Conservation (phyloP, 495 filamentous ascomycete species). For the Umbilicaria muhlenbergii region DNA sequence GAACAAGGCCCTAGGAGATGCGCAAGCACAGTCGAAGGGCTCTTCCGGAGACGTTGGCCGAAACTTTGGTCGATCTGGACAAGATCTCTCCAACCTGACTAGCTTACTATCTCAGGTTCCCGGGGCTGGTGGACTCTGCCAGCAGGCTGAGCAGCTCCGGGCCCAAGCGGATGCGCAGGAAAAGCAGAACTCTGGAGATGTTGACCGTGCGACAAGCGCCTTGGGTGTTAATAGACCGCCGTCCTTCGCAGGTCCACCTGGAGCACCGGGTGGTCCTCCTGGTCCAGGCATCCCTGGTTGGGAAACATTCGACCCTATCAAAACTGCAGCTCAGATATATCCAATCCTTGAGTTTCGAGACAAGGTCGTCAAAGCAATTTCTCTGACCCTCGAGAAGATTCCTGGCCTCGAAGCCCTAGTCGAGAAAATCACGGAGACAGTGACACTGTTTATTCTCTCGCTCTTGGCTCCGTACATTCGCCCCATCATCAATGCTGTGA, state of each 20-base stretch:
- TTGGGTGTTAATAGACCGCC: no score
- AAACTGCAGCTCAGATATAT: slow-evolving; percentile 73
- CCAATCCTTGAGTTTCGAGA: slow-evolving; percentile 90
- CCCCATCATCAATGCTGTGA: slow-evolving; percentile 79
- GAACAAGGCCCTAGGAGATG: slow-evolving; percentile 53
- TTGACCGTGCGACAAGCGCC: no score
- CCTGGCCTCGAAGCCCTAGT: slow-evolving; percentile 75
- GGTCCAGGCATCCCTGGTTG: slow-evolving; percentile 49
- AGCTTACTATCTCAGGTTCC: slow-evolving; percentile 64
- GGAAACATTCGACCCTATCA: slow-evolving; percentile 67
- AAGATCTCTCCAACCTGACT: slow-evolving; percentile 37
- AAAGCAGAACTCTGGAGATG: slow-evolving; percentile 11
- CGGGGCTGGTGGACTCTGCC: slow-evolving; percentile 57
- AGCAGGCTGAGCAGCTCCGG: slow-evolving; percentile 64
- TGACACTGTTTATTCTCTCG: slow-evolving; percentile 80
- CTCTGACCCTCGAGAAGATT: slow-evolving; percentile 74
- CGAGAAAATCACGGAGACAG: slow-evolving; percentile 79
- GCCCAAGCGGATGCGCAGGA: slow-evolving; percentile 59
- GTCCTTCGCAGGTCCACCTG: slow-evolving; percentile 31
- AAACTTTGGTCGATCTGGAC: slow-evolving; percentile 24
- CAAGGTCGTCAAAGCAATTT: slow-evolving; percentile 74
- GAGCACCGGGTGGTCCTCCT: slow-evolving; percentile 28
- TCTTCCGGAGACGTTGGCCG: slow-evolving; percentile 19
- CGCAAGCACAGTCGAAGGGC: slow-evolving; percentile 29
- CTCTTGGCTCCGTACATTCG: slow-evolving; percentile 79